Evolutionary conservation across 2,329 filamentous ascomycete genomes (phyloP), one percentile per base, ranked within the genome.

Genomic region (Pseudocercospora cruenta): DNA sequence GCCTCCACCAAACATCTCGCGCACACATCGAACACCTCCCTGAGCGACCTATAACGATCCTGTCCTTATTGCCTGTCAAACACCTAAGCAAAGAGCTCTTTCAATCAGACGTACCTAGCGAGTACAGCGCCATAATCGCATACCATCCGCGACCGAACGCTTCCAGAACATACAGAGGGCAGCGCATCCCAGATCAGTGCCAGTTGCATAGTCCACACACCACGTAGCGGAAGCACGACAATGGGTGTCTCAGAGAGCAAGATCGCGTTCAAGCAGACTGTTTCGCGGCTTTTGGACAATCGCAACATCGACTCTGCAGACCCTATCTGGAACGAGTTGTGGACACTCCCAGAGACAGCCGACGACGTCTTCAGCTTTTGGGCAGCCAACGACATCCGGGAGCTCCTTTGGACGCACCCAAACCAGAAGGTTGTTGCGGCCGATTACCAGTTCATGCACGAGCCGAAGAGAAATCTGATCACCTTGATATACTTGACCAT

Each of bases 171-270:
- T n/a, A n/a, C 39, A 43, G 16, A 43, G 39, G 10, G 6, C 16
- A 43, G 39, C 16, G 39, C 39, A 43, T 19, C 19, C 16, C 39
- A 43, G 39, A 43, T 6, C 39, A 43, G 39, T 36, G 12, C 39
- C 16, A 43, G 5, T 43, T 43, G 39, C 2, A 43, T 43, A 43
- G 6, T 8, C 16, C 16, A 43, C 39, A 43, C 39, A 6, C 2
- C 39, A 8, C 16, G 7, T 7, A 43, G 8, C 8, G 5, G 39
- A 43, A 43, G 12, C 61, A 45, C 21, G 26, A 59, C 33, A 14
- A 99, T 99, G 95, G 95, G 95, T 81, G 94, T 94, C 78, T 97
- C 94, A 82, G 94, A 98, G 83, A 98, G 94, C 76, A 98, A 98
- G 86, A 89, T 98, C 78, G 93, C 94, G 78, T 98, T 99, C 87